Base-by-base conservation (phyloP, 1,284 basidiomycete genomes). In the Tilletia setariae region DNA sequence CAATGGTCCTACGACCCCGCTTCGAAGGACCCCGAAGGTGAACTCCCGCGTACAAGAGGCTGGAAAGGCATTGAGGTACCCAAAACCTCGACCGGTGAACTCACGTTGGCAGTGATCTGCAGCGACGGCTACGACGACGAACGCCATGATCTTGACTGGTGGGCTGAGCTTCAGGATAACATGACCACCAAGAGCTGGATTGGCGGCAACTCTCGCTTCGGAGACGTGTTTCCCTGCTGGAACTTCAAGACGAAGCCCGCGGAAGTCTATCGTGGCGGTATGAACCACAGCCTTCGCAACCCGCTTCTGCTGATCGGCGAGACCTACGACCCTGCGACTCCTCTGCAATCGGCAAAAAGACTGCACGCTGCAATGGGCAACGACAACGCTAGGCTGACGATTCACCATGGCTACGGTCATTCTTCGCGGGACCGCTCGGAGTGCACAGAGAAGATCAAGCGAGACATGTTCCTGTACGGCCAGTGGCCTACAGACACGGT, bases 321-420 rank as follows among this genome's bases (percentile, higher is more conserved):
- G 66, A 64, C 63, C 1, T 75, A 73, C 65, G 73, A 75, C 43
- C 73, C 72, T 0, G 73, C 73, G 0, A 75, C 73, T n/a, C 73
- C 73, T 9, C 65, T 75, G 2, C 63, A 70, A 3, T 71, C 70
- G 16, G 73, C 69, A 0, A 23, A 70, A 3, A 35, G 73, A 28
- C 40, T 75, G 40, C 32, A 66, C 6, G 21, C 15, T 0, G 73
- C 72, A 35, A 71, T 75, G 71, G 73, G 71, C 1, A n/a, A 61
- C 4, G 28, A 8, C 0, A 75, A 75, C 32, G 69, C 73, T 1
- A 63, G 71, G 23, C n/a, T 75, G 4, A 40, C 71, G 2, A 68
- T 66, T 23, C 64, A 71, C 23, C 64, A 75, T 40, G 71, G 71
- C 1, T 75, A 73, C 47, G 68, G 73, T 8, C 73, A 75, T 23